A percentile compares a stretch with the other conserved stretches of the same genome.
Evolutionary conservation across 2,329 filamentous ascomycete genomes (phyloP).

Genomic region (Hymenoscyphus occultus): DNA sequence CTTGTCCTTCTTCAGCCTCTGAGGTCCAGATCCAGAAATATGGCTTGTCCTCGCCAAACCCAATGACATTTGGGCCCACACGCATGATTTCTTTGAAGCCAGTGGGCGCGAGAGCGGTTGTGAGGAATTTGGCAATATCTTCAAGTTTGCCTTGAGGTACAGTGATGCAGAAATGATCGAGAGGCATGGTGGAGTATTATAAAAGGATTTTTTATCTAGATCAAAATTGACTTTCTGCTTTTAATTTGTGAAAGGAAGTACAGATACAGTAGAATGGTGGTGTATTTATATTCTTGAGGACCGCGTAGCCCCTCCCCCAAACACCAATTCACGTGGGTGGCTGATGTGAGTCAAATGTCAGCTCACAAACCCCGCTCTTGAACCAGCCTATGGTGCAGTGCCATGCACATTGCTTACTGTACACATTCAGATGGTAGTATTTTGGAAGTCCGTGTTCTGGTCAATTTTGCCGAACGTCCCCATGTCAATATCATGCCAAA

Average conservation of each 20-base stretch:
- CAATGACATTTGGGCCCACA: slow-evolving; percentile 17
- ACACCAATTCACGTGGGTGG: neutral
- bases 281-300: no score
- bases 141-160: slow-evolving; percentile 21
- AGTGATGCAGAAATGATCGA: slow-evolving; percentile 17
- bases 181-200: slow-evolving; percentile 15
- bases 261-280: no score
- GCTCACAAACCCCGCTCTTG: neutral
- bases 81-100: slow-evolving; percentile 21
- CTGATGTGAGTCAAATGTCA: neutral
- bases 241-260: neutral
- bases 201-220: neutral
- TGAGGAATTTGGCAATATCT: slow-evolving; percentile 19
- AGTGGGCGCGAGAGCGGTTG: slow-evolving; percentile 13
- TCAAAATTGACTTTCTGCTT: neutral
- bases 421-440: no score
- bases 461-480: no score
- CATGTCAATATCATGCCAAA: no score
- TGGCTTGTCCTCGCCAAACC: slow-evolving; percentile 17
- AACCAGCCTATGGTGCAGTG: no score
- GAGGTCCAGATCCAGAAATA: slow-evolving; percentile 19
- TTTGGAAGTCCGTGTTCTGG: no score
- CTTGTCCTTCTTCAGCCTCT: slow-evolving; percentile 6
- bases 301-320: neutral
- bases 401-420: no score